These are phyloP conservation scores for Acidomyces sp. DNA, from an alignment of 495 filamentous ascomycete genomes.

Conservation along the genomic window DNA sequence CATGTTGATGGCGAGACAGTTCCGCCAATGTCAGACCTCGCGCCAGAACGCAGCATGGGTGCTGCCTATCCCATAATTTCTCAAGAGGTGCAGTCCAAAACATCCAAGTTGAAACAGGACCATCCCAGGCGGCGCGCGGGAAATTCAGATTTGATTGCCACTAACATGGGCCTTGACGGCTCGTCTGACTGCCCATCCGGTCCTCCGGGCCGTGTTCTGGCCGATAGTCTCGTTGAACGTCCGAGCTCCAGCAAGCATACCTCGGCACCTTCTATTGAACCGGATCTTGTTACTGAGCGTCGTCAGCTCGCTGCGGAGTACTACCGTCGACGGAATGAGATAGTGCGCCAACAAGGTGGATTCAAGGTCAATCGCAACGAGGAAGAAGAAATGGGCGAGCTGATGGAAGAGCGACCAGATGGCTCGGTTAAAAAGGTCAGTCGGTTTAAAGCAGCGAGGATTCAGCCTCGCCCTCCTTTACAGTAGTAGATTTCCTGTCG, in stretches of 20 bases:
- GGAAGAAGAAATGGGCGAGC: constrained; percentile 36
- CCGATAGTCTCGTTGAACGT: constrained; percentile 51
- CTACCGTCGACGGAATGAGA: constrained; percentile 60
- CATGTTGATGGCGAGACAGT: constrained; percentile 1
- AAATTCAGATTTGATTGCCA: not conserved
- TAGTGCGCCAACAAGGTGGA: constrained; percentile 68
- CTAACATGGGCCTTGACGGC: not conserved
- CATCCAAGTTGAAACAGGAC: constrained; percentile 26
- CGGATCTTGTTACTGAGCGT: constrained; percentile 58
- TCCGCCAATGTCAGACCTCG: constrained; percentile 15
- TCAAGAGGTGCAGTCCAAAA: too few species aligned
- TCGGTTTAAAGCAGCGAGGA: constrained; percentile 74
- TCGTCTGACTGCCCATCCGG: constrained; percentile 21
- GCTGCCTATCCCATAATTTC: constrained; percentile 2
- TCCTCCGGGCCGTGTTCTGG: constrained; percentile 44
- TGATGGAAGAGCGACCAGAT: constrained; percentile 55
- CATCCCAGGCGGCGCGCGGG: not conserved
- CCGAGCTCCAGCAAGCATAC: constrained; percentile 18
- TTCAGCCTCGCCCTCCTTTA: too few species aligned
- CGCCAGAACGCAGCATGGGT: constrained; percentile 19
- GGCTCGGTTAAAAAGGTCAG: constrained; percentile 59
- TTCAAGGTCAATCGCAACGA: constrained; percentile 52
- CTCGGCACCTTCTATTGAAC: constrained; percentile 46
- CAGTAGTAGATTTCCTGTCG: too few species aligned
- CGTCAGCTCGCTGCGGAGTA: constrained; percentile 72